Percentiles rank a stretch among this genome's conserved stretches.
phyloP scores from a whole-genome alignment of 176 grass and related monocot genomes.

The Hsuehochloa calcarea region DNA sequence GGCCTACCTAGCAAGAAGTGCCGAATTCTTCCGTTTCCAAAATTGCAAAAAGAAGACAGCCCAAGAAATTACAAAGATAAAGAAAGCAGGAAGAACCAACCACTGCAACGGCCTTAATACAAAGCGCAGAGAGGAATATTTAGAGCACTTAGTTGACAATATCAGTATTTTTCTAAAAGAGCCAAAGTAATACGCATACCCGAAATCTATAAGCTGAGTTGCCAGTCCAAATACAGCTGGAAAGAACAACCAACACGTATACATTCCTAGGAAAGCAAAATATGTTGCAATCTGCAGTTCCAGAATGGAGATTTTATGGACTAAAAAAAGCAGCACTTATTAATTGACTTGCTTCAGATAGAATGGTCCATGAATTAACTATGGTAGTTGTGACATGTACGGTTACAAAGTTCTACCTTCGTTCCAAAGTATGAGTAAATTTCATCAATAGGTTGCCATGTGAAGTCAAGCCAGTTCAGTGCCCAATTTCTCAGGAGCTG shows the following conservation, averaged over 20 bases:
- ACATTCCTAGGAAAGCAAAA: constrained; percentile 98
- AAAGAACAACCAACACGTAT: constrained; percentile 91
- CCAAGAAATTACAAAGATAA: constrained; percentile 92
- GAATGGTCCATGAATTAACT: constrained; percentile 1
- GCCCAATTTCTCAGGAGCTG: constrained; percentile 88
- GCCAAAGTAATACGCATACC: constrained; percentile 43
- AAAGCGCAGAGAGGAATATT: constrained; percentile 22
- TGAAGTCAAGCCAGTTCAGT: constrained; percentile 96
- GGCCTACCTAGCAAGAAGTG: constrained; percentile 73
- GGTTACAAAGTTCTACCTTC: constrained; percentile 53
- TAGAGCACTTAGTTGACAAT: constrained; percentile 18
- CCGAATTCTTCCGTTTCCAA: constrained; percentile 98
- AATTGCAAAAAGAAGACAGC: constrained; percentile 97
- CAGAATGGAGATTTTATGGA: constrained; percentile 9
- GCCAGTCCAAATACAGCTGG: constrained; percentile 84
- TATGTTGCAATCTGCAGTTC: constrained; percentile 88
- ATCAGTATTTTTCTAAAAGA: neutral
- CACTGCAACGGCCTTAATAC: constrained; percentile 73
- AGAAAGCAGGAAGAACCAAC: constrained; percentile 91
- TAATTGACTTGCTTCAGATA: constrained; percentile 27
- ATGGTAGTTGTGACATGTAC: neutral
- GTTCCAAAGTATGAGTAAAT: constrained; percentile 94
- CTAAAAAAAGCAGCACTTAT: neutral
- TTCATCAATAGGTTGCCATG: constrained; percentile 96
- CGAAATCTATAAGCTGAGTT: constrained; percentile 89